These are phyloP conservation scores for Coemansia sp. DNA, from an alignment of 192 early-diverging fungal genomes.

Conservation along the genomic window DNA sequence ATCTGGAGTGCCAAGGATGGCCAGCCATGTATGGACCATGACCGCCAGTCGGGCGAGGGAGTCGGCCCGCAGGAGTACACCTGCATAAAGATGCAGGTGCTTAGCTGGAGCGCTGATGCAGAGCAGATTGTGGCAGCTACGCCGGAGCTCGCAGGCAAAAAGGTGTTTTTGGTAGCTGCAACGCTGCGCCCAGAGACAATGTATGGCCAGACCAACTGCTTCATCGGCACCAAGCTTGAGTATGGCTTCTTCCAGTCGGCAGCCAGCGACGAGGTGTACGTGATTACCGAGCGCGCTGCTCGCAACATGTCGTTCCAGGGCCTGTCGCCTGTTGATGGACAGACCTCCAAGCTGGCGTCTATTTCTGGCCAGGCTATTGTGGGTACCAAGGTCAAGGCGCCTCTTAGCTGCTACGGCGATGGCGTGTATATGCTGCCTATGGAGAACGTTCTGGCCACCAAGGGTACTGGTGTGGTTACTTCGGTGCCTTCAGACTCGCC, in stretches of 20 bases:
- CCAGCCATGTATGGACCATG: conserved; percentile 99
- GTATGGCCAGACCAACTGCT: conserved; percentile 99
- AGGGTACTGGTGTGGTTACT: conserved; percentile 98
- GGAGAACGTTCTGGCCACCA: conserved; percentile 93
- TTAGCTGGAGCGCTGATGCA: conserved; percentile 61
- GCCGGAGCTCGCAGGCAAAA: conserved; percentile 66
- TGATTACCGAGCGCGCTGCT: conserved; percentile 90
- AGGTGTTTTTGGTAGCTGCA: conserved; percentile 88
- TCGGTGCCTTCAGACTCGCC: conserved; percentile 99
- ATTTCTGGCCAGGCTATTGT: conserved; percentile 78
- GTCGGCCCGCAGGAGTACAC: conserved; percentile 96
- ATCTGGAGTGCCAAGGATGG: conserved; percentile 93
- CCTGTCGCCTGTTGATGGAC: conserved; percentile 69
- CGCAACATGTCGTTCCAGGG: conserved; percentile 98
- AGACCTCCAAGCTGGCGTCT: conserved; percentile 70
- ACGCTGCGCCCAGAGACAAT: conserved; percentile 98
- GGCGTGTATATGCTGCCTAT: conserved; percentile 94
- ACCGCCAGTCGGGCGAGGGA: conserved; percentile 90
- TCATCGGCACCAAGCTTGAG: conserved; percentile 83
- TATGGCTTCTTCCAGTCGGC: conserved; percentile 84
- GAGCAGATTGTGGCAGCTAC: conserved; percentile 46
- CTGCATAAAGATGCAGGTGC: conserved; percentile 86
- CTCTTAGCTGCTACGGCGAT: conserved; percentile 70
- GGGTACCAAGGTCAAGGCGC: conserved; percentile 88
- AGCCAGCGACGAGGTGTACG: conserved; percentile 75